phyloP scores from a whole-genome alignment of 148 eudicot species.

The Camellia granthamiana region DNA sequence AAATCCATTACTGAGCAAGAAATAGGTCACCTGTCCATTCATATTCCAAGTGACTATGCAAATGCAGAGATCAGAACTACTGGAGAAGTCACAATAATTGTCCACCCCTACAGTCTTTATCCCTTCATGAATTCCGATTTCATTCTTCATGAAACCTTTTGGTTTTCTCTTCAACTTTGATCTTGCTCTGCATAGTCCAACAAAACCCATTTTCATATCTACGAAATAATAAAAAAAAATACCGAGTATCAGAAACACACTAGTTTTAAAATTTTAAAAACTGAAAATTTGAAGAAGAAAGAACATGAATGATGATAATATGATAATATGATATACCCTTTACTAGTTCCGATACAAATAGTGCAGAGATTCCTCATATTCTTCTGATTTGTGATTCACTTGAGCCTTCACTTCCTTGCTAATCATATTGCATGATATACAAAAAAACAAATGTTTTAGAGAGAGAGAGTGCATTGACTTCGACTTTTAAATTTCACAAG shows the following conservation, averaged over 20 bases:
- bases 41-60: constrained; percentile 51
- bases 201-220: not conserved
- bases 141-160: constrained; percentile 11
- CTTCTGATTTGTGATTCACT: not conserved
- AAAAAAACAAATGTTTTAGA: not conserved
- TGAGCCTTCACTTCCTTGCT: not conserved
- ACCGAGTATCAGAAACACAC: too few relatives aligned
- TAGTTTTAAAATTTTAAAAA: too few relatives aligned
- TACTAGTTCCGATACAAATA: not conserved
- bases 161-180: constrained; percentile 8
- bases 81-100: constrained; percentile 37
- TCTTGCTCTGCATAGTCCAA: not conserved
- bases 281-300: too few relatives aligned
- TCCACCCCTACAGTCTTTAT: constrained; percentile 32
- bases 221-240: not conserved
- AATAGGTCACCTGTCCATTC: constrained; percentile 42
- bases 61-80: constrained; percentile 34
- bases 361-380: constrained; percentile 3
- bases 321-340: not conserved
- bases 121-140: constrained; percentile 27
- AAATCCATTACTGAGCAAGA: too few relatives aligned
- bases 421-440: not conserved
- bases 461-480: not conserved
- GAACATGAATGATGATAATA: not conserved
- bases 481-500: not conserved